Conservation (phyloP, 2,329 filamentous ascomycete genomes). For the Sarocladiaceae sp. region DNA sequence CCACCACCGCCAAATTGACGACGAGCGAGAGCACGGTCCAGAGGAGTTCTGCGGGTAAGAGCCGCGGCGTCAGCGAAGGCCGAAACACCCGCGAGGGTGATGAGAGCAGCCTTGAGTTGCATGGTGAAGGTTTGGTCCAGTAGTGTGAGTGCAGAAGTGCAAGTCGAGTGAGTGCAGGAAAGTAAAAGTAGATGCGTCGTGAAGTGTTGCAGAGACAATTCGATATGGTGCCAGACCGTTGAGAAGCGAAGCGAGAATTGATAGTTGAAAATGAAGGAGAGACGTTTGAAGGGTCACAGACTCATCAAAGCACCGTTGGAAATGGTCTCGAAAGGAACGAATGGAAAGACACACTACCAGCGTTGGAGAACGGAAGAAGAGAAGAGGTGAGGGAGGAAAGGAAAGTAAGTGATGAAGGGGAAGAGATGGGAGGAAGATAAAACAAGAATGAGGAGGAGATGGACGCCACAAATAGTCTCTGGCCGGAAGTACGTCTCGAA, state of each 20-base stretch:
- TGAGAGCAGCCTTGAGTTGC: slow-evolving; percentile 44
- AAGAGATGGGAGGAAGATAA: slow-evolving; percentile 16
- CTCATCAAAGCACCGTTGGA: slow-evolving; percentile 26
- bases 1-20: slow-evolving; percentile 31
- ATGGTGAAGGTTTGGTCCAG: slow-evolving; percentile 34
- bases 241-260: slow-evolving; percentile 24
- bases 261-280: slow-evolving; percentile 18
- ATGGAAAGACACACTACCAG: slow-evolving; percentile 47
- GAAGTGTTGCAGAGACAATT: slow-evolving; percentile 17
- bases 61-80: slow-evolving; percentile 38
- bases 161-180: slow-evolving; percentile 18
- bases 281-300: slow-evolving; percentile 33
- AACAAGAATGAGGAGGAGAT: slow-evolving; percentile 7
- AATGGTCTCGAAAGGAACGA: slow-evolving; percentile 36
- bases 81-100: slow-evolving; percentile 43
- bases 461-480: slow-evolving; percentile 11
- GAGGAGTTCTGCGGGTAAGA: slow-evolving; percentile 30
- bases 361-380: slow-evolving; percentile 34
- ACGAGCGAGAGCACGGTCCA: slow-evolving; percentile 29
- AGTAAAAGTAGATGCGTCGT: slow-evolving; percentile 16
- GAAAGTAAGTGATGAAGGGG: slow-evolving; percentile 25
- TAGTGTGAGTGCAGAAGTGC: slow-evolving; percentile 17
- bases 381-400: slow-evolving; percentile 26
- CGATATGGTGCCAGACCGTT: slow-evolving; percentile 45
- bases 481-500: neutral